Evolutionary conservation across 805 yeast species (phyloP).

Genomic region (Kodamaea sagamina): DNA sequence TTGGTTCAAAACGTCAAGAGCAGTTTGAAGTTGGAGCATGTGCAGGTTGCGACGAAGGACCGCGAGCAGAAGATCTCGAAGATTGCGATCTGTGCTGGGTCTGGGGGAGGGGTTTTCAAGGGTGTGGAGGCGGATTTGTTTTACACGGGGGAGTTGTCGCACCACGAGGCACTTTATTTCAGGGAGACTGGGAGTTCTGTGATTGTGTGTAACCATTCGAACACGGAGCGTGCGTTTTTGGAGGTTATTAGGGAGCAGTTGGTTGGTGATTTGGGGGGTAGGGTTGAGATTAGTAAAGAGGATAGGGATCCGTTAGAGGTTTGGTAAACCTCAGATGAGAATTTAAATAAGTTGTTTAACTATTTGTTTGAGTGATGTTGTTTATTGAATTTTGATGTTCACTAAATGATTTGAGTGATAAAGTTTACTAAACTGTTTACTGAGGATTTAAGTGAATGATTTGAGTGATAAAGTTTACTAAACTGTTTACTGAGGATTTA

Average conservation of each 20-base stretch:
- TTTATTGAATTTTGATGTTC: too few species aligned
- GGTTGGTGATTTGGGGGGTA: conserved; percentile 43
- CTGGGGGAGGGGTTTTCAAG: conserved; percentile 78
- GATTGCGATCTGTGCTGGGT: conserved; percentile 93
- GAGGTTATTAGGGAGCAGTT: conserved; percentile 53
- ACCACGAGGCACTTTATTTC: conserved; percentile 79
- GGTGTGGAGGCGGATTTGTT: conserved; percentile 66
- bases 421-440: too few species aligned
- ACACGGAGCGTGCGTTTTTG: conserved; percentile 89
- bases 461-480: too few species aligned
- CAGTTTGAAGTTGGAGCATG: conserved; percentile 50
- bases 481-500: too few species aligned
- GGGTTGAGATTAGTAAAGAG: conserved; percentile 49
- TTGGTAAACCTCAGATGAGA: neutral
- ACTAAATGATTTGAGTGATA: too few species aligned
- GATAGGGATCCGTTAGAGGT: conserved; percentile 65
- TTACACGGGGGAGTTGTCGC: conserved; percentile 92
- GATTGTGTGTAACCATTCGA: conserved; percentile 83
- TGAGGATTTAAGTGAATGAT: too few species aligned
- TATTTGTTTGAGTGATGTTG: too few species aligned
- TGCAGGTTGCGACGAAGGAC: conserved; percentile 60
- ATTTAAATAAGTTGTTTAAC: neutral
- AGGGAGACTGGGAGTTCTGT: conserved; percentile 73
- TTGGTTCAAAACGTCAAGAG: conserved; percentile 56
- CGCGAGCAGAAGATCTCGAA: conserved; percentile 42